Evolutionary conservation across 176 grass and related monocot genomes (phyloP).

Genomic region (Oryza meridionalis): DNA sequence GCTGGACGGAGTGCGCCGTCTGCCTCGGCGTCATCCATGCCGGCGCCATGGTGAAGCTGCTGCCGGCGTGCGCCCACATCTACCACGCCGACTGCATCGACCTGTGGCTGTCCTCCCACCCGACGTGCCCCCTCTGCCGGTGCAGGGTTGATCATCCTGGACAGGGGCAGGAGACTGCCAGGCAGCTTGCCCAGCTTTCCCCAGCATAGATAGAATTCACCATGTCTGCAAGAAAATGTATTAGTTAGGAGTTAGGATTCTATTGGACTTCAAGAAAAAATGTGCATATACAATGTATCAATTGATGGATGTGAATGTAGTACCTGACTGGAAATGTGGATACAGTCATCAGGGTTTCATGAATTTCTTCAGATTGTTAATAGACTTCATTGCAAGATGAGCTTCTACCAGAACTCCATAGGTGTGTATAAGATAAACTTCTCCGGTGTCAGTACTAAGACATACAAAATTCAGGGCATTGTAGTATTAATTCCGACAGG

Average conservation of each 20-base stretch:
- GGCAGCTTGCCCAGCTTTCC: slow-evolving; percentile 8
- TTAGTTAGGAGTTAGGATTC: neutral
- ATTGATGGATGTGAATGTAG: neutral
- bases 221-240: slow-evolving; percentile 5
- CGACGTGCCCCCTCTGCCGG: slow-evolving; percentile 53
- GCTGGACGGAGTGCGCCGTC: slow-evolving; percentile 41
- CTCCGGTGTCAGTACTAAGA: neutral
- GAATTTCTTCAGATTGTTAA: neutral
- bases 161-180: neutral
- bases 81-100: slow-evolving; percentile 56
- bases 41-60: slow-evolving; percentile 55
- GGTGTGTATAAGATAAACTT: neutral
- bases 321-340: neutral
- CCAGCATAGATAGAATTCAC: slow-evolving; percentile 28
- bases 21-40: slow-evolving; percentile 50
- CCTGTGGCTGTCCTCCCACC: slow-evolving; percentile 37
- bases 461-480: neutral
- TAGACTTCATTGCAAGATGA: neutral
- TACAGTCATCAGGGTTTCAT: neutral
- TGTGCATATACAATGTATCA: neutral
- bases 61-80: slow-evolving; percentile 49
- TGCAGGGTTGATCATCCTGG: slow-evolving; percentile 11
- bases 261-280: neutral
- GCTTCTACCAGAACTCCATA: neutral
- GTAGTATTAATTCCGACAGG: neutral